Evolutionary conservation across 306 rosid species (phyloP).

Genomic region (Abrus pulchellus): DNA sequence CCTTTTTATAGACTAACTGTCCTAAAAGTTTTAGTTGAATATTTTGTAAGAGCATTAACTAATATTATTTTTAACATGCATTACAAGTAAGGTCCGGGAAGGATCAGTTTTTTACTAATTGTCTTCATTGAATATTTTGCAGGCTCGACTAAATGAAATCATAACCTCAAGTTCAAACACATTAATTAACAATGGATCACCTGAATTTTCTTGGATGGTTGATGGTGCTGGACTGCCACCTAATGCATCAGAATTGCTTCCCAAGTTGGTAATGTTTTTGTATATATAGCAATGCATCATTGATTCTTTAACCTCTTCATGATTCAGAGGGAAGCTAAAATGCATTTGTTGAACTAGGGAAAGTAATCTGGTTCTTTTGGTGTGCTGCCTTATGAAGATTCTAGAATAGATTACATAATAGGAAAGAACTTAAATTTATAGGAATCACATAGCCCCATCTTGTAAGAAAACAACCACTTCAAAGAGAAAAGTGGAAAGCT

Average conservation of each 20-base stretch:
- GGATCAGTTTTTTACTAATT: constrained; percentile 14
- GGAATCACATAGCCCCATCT: not conserved
- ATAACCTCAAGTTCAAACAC: constrained; percentile 70
- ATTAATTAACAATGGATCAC: constrained; percentile 51
- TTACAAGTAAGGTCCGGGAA: constrained; percentile 20
- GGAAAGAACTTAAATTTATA: not conserved
- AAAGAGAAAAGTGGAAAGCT: constrained; percentile 3
- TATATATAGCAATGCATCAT: constrained; percentile 18
- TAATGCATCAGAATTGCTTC: constrained; percentile 80
- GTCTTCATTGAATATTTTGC: constrained; percentile 45
- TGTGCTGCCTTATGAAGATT: constrained; percentile 21
- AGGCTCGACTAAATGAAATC: constrained; percentile 91
- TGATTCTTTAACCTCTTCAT: constrained; percentile 19
- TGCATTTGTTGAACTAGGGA: not conserved
- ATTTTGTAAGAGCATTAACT: too few relatives aligned
- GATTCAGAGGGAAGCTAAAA: constrained; percentile 31
- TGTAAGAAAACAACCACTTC: not conserved
- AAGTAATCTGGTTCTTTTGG: constrained; percentile 16
- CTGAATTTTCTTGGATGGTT: constrained; percentile 83
- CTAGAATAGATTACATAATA: not conserved
- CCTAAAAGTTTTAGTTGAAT: too few relatives aligned
- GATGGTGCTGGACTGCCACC: constrained; percentile 96
- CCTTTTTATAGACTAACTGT: too few relatives aligned
- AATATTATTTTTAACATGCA: not conserved
- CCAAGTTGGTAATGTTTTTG: constrained; percentile 73